Base-by-base conservation (phyloP, 768 basidiomycete species). In the Mycena leptocephala region DNA sequence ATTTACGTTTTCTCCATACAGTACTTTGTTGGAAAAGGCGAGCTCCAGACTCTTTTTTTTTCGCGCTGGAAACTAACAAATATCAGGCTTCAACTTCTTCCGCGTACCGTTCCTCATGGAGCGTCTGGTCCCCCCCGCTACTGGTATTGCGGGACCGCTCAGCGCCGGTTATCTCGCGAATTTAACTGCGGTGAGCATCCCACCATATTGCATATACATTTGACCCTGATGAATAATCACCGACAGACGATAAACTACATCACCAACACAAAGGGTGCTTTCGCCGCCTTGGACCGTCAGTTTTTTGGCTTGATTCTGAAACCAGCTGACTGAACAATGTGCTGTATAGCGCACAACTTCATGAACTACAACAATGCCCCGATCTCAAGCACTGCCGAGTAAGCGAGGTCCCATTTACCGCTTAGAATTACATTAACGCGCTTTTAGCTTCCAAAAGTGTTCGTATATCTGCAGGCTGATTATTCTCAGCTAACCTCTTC, bases 21-120 rank as follows among this genome's bases (percentile, higher is more conserved):
- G 86, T 92, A 83, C 86, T 92, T 93, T 82, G 84, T 90, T 59
- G 83, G 80, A 20, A 82, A 90, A 79, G 92, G 91, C 33, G 43
- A 20, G 43, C 43, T 6, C 43, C 22, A 46, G 20, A 46, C 22
- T 6, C 22, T 20, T 14, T 18, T 2, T 7, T 6, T 20, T 46
- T 46, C 18, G 22, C 6, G 22, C 35, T 13, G 35, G 6, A 46
- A 6, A 46, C 18, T 46, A 22, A 46, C 2, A 14, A 20, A 46
- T 6, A 20, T 46, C 14, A 46, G 43, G 43, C 0, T 63, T 63
- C 62, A 63, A 63, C 39, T 63, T 65, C 11, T 65, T 65, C 64
- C 64, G 77, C 72, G 83, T 93, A 75, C 88, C 92, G 9, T 93
- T 93, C 89, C 79, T 86, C 74, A 84, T 90, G 83, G 92, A 93